Evolutionary conservation across 2,329 filamentous ascomycete genomes (phyloP), one percentile per base, ranked within the genome.

Genomic region (Rhynchosporium secalis): DNA sequence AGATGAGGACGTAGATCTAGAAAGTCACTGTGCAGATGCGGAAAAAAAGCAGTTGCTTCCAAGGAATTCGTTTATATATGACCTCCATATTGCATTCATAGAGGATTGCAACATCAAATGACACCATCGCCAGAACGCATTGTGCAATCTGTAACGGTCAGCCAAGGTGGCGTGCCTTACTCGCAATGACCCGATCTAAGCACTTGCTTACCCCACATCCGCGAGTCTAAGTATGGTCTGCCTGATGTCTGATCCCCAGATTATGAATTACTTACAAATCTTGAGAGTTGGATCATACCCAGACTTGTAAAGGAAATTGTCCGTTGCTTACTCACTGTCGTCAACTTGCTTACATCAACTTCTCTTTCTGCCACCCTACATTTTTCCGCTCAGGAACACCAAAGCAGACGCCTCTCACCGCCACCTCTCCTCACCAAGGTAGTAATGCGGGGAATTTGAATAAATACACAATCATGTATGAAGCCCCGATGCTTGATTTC

Each of bases 111-210:
- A 38, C 15, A 54, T 3, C 15, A 45, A 28, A 60, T 62, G 60
- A 43, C 47, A 62, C 47, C 60, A 62, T 62, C 48, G 28, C 45
- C 29, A 29, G 12, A 45, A 28, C 28, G 38, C 60, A 62, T 62
- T 41, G 46, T 62, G 60, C 55, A 58, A 58, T 52, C 46, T 31
- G 45, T 48, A 52, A 33, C 31, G 9, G 40, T 59, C 46, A 38
- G 60, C 54, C 51, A 60, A 41, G 36, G 43, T 62, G 29, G 12
- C 52, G 29, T 36, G 38, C 38, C 36, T 29, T 41, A 41, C 28
- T 43, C 28, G 43, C 12, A 52, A n/a, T 15, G 51, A 54, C 36
- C 20, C 38, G 33, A 28, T 55, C 12, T 28, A 40, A 55, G 10
- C 33, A 36, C 33, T 36, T 36, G 6, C 33, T 5, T 58, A 51